These are phyloP conservation scores for Aquilaria malaccensis DNA, from an alignment of 345 rosid species.

Conservation along the genomic window DNA sequence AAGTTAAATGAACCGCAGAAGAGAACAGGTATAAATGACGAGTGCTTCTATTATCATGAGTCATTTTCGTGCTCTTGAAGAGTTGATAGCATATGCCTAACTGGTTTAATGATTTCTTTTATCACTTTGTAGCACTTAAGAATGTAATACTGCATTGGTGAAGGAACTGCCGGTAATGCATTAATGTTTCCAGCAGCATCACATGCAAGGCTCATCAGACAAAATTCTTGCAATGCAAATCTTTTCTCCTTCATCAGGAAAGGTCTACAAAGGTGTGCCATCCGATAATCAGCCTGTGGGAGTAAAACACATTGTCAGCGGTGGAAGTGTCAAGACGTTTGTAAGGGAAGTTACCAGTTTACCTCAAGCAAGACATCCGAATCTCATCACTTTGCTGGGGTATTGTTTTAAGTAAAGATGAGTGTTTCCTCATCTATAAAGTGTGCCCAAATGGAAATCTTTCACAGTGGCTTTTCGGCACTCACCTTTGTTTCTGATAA, in stretches of 20 bases:
- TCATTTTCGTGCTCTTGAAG: not conserved
- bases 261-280: conserved; percentile 38
- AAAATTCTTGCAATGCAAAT: not conserved
- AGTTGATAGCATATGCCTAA: not conserved
- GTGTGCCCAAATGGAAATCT: conserved; percentile 44
- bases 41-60: too few relatives aligned
- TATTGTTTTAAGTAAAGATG: conserved; percentile 29
- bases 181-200: not conserved
- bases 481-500: not conserved
- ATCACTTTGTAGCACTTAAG: conserved; percentile 20
- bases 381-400: conserved; percentile 37
- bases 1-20: conserved; percentile 3
- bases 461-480: conserved; percentile 43
- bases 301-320: conserved; percentile 38
- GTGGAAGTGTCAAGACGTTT: conserved; percentile 36
- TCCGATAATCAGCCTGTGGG: conserved; percentile 31
- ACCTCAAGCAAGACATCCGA: conserved; percentile 31
- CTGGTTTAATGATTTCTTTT: conserved; percentile 4
- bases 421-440: conserved; percentile 43
- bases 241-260: conserved; percentile 25
- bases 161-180: conserved; percentile 46
- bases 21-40: conserved; percentile 13
- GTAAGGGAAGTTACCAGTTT: conserved; percentile 39
- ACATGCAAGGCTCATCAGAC: not conserved
- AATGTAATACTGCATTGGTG: conserved; percentile 29